phyloP scores from a whole-genome alignment of 305 asterid genomes.

The Fraxinus greggii region DNA sequence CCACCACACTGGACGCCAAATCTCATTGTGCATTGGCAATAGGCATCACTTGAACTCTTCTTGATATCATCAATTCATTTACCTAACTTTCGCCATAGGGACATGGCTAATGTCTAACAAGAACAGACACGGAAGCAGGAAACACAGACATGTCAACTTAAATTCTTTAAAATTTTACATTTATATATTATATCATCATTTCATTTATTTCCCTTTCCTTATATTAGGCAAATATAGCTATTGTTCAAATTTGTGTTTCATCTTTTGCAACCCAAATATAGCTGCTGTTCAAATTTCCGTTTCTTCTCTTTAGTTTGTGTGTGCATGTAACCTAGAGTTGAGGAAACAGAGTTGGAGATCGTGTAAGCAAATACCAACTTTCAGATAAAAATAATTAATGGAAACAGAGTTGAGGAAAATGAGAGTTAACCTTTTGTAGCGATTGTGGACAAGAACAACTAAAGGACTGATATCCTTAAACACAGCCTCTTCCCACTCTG shows the following conservation, averaged over 20 bases:
- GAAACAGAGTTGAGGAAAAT: not conserved
- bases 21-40: not conserved
- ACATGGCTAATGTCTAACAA: not conserved
- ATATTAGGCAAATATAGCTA: not conserved
- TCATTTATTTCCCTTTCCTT: not conserved
- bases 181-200: not conserved
- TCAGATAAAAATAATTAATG: not conserved
- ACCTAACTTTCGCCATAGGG: not conserved
- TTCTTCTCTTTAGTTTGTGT: not conserved
- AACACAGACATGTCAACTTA: not conserved
- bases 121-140: not conserved
- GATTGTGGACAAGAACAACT: slow-evolving; percentile 85
- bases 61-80: not conserved
- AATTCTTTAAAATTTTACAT: not conserved
- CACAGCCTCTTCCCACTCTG: slow-evolving; percentile 86
- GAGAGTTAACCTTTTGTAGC: slow-evolving; percentile 62
- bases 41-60: not conserved
- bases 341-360: not conserved
- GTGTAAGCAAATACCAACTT: not conserved
- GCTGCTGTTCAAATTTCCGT: not conserved
- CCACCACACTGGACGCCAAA: not conserved
- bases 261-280: not conserved
- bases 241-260: not conserved
- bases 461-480: slow-evolving; percentile 88
- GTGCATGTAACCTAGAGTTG: not conserved